These are phyloP conservation scores for Eucalyptus erythrocorys DNA, from an alignment of 345 rosid genomes.

Conservation along the genomic window DNA sequence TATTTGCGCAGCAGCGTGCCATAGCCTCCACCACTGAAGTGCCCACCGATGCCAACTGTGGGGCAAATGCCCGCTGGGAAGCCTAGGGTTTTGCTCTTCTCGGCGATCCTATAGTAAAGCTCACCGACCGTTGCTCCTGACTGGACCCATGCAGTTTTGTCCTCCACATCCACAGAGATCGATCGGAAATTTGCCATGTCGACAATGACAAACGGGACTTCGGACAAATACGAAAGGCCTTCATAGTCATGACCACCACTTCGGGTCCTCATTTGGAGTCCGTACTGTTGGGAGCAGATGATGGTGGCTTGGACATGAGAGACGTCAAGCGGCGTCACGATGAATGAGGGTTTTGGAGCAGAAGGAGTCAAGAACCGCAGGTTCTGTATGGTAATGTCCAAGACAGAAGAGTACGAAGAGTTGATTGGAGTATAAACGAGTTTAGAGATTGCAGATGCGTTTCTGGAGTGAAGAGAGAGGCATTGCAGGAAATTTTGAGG, in stretches of 20 bases:
- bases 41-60: constrained; percentile 36
- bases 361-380: background rate
- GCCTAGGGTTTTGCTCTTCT: constrained; percentile 23
- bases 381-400: background rate
- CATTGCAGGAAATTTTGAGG: background rate
- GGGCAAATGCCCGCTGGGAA: constrained; percentile 38
- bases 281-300: constrained; percentile 12
- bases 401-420: background rate
- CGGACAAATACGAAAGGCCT: constrained; percentile 35
- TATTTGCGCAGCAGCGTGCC: constrained; percentile 41
- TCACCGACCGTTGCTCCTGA: constrained; percentile 46
- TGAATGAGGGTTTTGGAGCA: constrained; percentile 10
- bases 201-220: constrained; percentile 22
- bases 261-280: constrained; percentile 19
- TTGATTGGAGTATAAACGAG: background rate
- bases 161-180: constrained; percentile 12
- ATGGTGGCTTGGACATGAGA: constrained; percentile 31
- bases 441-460: background rate
- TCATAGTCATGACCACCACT: constrained; percentile 59
- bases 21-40: constrained; percentile 33
- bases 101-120: constrained; percentile 30
- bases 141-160: constrained; percentile 46
- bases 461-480: background rate
- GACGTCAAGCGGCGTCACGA: constrained; percentile 15
- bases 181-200: constrained; percentile 35